Conservation (phyloP, 2,329 filamentous ascomycete genomes). For the Colletotrichum nymphaeae region DNA sequence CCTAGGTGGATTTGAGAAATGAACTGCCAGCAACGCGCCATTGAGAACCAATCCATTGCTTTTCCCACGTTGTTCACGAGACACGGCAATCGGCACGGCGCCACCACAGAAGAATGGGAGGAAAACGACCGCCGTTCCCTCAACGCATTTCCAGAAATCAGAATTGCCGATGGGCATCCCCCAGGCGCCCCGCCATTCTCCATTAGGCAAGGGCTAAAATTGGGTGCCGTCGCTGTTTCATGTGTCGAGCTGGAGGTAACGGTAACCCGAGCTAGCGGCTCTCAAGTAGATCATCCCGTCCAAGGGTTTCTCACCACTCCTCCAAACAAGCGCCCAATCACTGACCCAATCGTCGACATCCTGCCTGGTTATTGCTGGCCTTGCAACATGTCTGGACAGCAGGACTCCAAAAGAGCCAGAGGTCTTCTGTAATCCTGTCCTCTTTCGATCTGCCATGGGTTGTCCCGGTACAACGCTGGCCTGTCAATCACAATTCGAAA, state of each 20-base stretch:
- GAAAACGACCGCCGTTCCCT: neutral
- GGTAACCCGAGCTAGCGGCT: conserved; percentile 30
- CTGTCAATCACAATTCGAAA: neutral
- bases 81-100: neutral
- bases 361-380: neutral
- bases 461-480: neutral
- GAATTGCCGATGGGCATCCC: neutral
- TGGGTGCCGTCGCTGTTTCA: conserved; percentile 26
- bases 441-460: neutral
- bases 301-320: neutral
- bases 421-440: neutral
- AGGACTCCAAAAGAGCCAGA: neutral
- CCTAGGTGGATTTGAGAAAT: no score
- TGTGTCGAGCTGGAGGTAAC: conserved; percentile 25
- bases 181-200: neutral
- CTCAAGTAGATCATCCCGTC: conserved; percentile 25
- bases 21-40: neutral
- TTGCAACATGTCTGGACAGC: neutral
- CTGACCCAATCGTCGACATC: neutral
- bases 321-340: conserved; percentile 19
- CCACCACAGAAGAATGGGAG: no score
- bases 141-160: neutral
- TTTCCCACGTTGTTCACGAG: neutral
- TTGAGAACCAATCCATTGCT: neutral
- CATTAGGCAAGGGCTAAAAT: conserved; percentile 13